These are phyloP conservation scores for Hirsutella rhossiliensis DNA, from an alignment of 2,329 filamentous ascomycete genomes.

Conservation along the genomic window DNA sequence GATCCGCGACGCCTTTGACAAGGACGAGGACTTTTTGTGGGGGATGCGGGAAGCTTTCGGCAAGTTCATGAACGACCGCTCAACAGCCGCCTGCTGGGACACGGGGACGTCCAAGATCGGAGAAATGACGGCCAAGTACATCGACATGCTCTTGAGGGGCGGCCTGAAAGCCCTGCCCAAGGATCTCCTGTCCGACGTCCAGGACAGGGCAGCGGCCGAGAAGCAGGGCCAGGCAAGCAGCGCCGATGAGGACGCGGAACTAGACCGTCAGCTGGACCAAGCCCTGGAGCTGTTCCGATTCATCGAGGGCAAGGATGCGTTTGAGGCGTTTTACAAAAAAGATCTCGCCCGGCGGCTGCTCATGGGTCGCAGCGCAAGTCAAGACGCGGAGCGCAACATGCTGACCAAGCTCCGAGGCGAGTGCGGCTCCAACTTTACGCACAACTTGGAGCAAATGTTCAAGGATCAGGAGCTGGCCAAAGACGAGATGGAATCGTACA, in stretches of 20 bases:
- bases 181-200: conserved; percentile 49
- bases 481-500: conserved; percentile 89
- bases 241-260: conserved; percentile 80
- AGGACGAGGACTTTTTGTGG: conserved; percentile 66
- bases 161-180: conserved; percentile 75
- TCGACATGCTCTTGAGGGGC: conserved; percentile 78
- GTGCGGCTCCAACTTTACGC: conserved; percentile 87
- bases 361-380: conserved; percentile 85
- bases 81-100: conserved; percentile 57
- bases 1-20: conserved; percentile 63
- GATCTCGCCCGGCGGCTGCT: conserved; percentile 82
- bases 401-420: conserved; percentile 81
- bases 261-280: conserved; percentile 85
- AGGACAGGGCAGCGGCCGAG: conserved; percentile 44
- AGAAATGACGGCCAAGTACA: conserved; percentile 97
- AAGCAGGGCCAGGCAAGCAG: conserved; percentile 53
- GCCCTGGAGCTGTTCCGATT: conserved; percentile 92
- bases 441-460: conserved; percentile 98
- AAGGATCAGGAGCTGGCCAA: conserved; percentile 90
- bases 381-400: conserved; percentile 95
- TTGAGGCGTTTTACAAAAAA: conserved; percentile 98
- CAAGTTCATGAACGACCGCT: conserved; percentile 84
- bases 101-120: conserved; percentile 88
- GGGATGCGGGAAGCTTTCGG: conserved; percentile 77
- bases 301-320: conserved; percentile 92